These are phyloP conservation scores for Colletotrichum gloeosporioides DNA, from an alignment of 2,329 filamentous ascomycete genomes.

Conservation along the genomic window DNA sequence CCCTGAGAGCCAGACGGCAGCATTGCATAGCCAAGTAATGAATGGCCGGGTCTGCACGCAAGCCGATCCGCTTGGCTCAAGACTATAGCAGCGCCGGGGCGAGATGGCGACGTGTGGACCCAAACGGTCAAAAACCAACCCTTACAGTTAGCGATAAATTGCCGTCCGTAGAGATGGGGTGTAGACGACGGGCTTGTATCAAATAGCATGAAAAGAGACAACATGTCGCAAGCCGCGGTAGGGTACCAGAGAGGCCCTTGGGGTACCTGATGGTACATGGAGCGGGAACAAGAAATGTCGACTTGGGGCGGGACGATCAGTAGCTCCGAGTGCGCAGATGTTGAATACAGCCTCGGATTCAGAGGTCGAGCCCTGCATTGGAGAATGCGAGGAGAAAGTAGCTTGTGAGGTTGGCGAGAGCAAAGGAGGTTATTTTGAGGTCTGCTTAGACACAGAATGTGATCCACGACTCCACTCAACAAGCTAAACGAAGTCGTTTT, in stretches of 20 bases:
- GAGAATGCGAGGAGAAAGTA: background rate
- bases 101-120: background rate
- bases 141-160: constrained; percentile 5
- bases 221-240: constrained; percentile 11
- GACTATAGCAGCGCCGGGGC: background rate
- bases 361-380: background rate
- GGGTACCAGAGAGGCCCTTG: background rate
- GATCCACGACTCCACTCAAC: background rate
- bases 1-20: background rate
- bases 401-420: background rate
- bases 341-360: background rate
- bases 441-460: background rate
- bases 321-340: background rate
- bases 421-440: background rate
- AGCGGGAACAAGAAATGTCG: background rate
- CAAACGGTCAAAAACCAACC: background rate
- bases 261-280: constrained; percentile 3
- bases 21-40: background rate
- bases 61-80: background rate
- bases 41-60: background rate
- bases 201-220: background rate
- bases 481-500: background rate
- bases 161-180: background rate
- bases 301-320: background rate
- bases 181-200: background rate